These are phyloP conservation scores for Asparagopsis taxiformis DNA, from an alignment of 31 red algal genomes.

Conservation along the genomic window DNA sequence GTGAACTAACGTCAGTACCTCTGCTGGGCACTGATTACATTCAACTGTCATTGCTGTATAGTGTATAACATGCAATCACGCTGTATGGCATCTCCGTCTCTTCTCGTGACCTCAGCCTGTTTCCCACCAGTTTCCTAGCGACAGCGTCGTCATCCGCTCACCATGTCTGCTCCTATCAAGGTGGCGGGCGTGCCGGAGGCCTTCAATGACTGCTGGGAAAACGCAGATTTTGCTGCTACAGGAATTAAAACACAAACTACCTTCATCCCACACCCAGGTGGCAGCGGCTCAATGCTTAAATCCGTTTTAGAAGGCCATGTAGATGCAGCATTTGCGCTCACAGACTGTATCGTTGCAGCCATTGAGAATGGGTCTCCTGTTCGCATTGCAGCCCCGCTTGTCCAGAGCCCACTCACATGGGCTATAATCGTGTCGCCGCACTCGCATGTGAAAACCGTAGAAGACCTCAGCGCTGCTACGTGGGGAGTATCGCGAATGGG, in stretches of 20 bases:
- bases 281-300: conserved; percentile 51
- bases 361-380: conserved; percentile 54
- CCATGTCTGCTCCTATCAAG: no score
- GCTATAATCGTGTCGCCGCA: conserved; percentile 35
- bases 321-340: conserved; percentile 52
- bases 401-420: conserved; percentile 66
- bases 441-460: not conserved
- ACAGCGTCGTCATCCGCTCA: no score
- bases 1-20: no score
- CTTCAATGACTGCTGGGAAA: conserved; percentile 36
- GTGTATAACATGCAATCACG: no score
- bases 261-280: conserved; percentile 22
- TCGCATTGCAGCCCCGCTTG: conserved; percentile 46
- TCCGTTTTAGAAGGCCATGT: conserved; percentile 15
- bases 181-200: conserved; percentile 47
- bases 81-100: no score
- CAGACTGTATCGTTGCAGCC: conserved; percentile 58
- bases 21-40: no score
- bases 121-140: no score
- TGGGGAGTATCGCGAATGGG: conserved; percentile 75
- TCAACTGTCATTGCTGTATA: no score
- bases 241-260: not conserved
- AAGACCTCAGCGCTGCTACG: conserved; percentile 27
- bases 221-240: conserved; percentile 9
- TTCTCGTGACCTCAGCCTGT: no score